Evolutionary conservation across 2,329 filamentous ascomycete species (phyloP).

Genomic region (Dothistroma pini): DNA sequence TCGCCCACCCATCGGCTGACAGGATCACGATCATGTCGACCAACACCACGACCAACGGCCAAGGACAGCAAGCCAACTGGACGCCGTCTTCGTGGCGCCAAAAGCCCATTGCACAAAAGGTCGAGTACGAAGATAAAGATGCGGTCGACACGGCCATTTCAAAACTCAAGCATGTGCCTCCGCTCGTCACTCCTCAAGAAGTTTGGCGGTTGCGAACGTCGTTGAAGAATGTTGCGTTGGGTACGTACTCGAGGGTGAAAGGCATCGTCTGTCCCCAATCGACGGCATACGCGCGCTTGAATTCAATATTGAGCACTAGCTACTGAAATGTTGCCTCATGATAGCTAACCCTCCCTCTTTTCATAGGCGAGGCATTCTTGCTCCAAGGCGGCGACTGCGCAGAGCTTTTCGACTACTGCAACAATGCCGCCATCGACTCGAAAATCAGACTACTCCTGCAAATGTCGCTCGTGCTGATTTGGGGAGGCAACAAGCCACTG

Average conservation of each 20-base stretch:
- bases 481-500: conserved; percentile 76
- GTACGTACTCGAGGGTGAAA: too few relatives aligned
- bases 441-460: conserved; percentile 96
- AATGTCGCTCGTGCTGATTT: conserved; percentile 95
- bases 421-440: conserved; percentile 80
- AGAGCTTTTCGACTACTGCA: conserved; percentile 96
- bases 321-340: too few relatives aligned
- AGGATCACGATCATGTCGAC: conserved; percentile 3
- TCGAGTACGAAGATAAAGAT: conserved; percentile 62
- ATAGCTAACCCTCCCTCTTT: too few relatives aligned
- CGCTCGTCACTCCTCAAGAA: conserved; percentile 74
- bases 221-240: conserved; percentile 80
- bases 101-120: conserved; percentile 75
- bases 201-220: conserved; percentile 75
- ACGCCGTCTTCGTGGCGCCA: conserved; percentile 66
- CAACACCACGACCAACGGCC: conserved; percentile 1
- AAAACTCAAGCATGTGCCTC: conserved; percentile 67
- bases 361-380: conserved; percentile 72
- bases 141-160: conserved; percentile 58
- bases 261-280: too few relatives aligned
- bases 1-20: background rate
- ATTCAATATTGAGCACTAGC: too few relatives aligned
- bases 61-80: conserved; percentile 42
- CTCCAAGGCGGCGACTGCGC: conserved; percentile 97
- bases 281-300: too few relatives aligned